Evolutionary conservation across 768 basidiomycete species (phyloP).

Genomic region (Suillus tomentosus): DNA sequence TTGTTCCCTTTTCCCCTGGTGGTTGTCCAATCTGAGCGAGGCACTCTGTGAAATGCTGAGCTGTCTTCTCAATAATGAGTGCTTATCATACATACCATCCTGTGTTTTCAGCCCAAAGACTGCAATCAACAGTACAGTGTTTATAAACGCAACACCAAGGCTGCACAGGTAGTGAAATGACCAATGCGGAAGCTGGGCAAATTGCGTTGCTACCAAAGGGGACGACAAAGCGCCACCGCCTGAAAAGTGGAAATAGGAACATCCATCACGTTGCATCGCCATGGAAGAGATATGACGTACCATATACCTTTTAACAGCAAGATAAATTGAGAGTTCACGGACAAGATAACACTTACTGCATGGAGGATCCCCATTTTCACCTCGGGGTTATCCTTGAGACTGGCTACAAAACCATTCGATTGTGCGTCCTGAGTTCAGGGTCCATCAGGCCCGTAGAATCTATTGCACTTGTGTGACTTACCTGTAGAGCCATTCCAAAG

Average conservation of each 20-base stretch:
- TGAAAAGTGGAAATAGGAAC: slow-evolving; percentile 11
- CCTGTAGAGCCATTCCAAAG: slow-evolving; percentile 48
- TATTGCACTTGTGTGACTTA: slow-evolving; percentile 24
- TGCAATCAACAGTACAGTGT: slow-evolving; percentile 47
- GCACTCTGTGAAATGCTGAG: slow-evolving; percentile 34
- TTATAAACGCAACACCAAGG: slow-evolving; percentile 63
- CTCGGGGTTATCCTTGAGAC: slow-evolving; percentile 39
- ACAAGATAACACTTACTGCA: slow-evolving; percentile 32
- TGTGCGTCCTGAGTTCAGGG: slow-evolving; percentile 42
- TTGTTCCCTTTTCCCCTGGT: slow-evolving; percentile 23
- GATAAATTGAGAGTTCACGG: not conserved
- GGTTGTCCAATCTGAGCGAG: slow-evolving; percentile 38
- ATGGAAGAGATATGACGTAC: not conserved
- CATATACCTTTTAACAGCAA: not conserved
- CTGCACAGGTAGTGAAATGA: slow-evolving; percentile 50
- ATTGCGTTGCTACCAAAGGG: slow-evolving; percentile 58
- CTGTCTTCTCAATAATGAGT: slow-evolving; percentile 3
- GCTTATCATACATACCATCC: slow-evolving; percentile 52
- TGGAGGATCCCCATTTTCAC: slow-evolving; percentile 46
- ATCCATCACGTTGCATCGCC: not conserved
- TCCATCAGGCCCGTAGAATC: not conserved
- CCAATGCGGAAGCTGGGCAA: slow-evolving; percentile 41
- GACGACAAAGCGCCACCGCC: slow-evolving; percentile 51
- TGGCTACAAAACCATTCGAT: slow-evolving; percentile 47
- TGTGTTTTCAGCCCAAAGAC: slow-evolving; percentile 70